A percentile compares a stretch with the other conserved stretches of the same genome.
Conservation (phyloP, 1,284 basidiomycete species). For the Sporisorium scitamineum region DNA sequence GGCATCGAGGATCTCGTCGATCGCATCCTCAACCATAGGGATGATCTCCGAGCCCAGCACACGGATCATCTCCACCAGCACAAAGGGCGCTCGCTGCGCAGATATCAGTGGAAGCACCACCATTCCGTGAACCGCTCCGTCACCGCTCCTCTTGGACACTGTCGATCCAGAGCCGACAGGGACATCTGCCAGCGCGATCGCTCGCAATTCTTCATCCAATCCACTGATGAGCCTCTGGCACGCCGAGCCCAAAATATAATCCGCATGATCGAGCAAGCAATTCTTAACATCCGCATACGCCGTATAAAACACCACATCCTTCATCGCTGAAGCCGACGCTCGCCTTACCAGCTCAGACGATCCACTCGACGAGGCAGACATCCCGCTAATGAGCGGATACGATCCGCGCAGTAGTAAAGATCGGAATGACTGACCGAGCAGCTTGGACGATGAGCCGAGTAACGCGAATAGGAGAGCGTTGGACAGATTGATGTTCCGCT, state of each 20-base stretch:
- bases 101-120: constrained; percentile 49
- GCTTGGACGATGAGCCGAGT: constrained; percentile 38
- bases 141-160: too few relatives aligned
- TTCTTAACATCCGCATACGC: constrained; percentile 58
- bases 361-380: constrained; percentile 24
- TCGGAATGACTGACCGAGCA: constrained; percentile 60
- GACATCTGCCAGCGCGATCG: constrained; percentile 9
- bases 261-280: constrained; percentile 62
- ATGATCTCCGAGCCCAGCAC: constrained; percentile 62
- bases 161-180: too few relatives aligned
- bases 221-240: constrained; percentile 58
- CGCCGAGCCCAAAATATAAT: constrained; percentile 64
- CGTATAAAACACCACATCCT: constrained; percentile 49
- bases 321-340: constrained; percentile 34
- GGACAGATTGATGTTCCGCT: constrained; percentile 14
- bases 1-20: constrained; percentile 67
- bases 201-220: constrained; percentile 42
- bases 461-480: constrained; percentile 50
- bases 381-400: constrained; percentile 60
- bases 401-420: constrained; percentile 47
- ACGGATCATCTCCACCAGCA: constrained; percentile 65
- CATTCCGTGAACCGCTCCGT: not conserved
- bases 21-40: constrained; percentile 65
- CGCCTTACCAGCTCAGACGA: constrained; percentile 25
- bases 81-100: constrained; percentile 62